phyloP scores from a whole-genome alignment of 2,329 filamentous ascomycete species.

The Xylaria sp. region DNA sequence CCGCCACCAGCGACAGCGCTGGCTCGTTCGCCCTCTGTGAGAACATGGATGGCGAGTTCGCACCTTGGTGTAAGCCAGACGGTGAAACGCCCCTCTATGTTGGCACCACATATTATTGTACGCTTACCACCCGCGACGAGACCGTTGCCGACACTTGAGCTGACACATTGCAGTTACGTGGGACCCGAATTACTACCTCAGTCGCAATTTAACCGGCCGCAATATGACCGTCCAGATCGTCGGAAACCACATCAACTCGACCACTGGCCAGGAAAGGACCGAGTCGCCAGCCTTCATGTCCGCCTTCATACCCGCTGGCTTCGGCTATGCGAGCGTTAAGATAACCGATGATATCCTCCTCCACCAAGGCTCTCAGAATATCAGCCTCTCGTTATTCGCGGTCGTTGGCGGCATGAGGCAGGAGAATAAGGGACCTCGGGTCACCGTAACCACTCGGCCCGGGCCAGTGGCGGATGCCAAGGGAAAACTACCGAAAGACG shows the following conservation, averaged over 20 bases:
- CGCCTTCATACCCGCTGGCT: conserved; percentile 51
- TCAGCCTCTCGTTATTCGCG: conserved; percentile 59
- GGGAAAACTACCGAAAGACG: conserved; percentile 50
- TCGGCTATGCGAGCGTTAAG: conserved; percentile 61
- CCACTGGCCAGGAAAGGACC: conserved; percentile 48
- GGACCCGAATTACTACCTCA: conserved; percentile 62
- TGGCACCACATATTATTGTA: conserved; percentile 63
- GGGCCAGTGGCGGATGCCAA: conserved; percentile 46
- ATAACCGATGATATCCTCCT: conserved; percentile 54
- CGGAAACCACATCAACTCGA: conserved; percentile 48
- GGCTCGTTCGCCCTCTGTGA: conserved; percentile 63
- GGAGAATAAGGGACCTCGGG: conserved; percentile 53
- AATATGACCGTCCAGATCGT: conserved; percentile 51
- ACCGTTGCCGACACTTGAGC: background rate
- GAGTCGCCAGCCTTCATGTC: conserved; percentile 53
- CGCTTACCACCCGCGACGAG: background rate
- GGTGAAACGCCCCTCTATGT: conserved; percentile 56
- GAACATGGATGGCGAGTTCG: conserved; percentile 58
- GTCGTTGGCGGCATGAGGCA: conserved; percentile 49
- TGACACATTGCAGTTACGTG: conserved; percentile 60
- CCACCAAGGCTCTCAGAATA: conserved; percentile 55
- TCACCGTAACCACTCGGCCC: conserved; percentile 54
- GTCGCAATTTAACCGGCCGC: conserved; percentile 52
- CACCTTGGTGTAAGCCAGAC: conserved; percentile 64
- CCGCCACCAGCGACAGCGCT: conserved; percentile 52